phyloP scores from a whole-genome alignment of 2,329 filamentous ascomycete species.

The Fusarium torulosum region DNA sequence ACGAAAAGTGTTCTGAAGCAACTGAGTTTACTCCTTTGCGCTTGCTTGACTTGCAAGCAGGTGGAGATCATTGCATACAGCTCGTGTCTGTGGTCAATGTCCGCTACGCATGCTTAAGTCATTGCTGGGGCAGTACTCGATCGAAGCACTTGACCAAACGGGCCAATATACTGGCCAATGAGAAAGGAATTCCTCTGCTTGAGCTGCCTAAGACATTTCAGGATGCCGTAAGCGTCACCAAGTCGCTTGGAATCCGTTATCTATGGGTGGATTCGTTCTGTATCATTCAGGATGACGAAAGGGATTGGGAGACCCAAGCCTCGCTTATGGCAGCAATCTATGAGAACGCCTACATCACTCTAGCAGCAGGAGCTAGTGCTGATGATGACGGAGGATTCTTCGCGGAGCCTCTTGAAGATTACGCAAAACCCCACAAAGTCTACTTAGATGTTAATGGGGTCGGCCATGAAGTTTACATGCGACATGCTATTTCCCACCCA shows the following conservation, averaged over 20 bases:
- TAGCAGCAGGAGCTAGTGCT: background rate
- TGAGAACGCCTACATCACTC: constrained; percentile 1
- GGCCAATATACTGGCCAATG: background rate
- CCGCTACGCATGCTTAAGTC: background rate
- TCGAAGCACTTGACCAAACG: background rate
- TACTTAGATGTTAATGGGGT: background rate
- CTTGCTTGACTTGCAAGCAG: background rate
- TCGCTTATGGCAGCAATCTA: constrained; percentile 2
- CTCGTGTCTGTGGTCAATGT: background rate
- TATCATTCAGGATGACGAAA: background rate
- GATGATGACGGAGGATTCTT: constrained; percentile 1
- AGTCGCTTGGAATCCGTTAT: background rate
- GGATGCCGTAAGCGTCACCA: background rate
- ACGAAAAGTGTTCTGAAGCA: background rate
- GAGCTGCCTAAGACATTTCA: background rate
- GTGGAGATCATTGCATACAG: background rate
- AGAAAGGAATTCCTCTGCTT: background rate
- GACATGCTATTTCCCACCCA: background rate
- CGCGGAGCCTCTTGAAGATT: background rate
- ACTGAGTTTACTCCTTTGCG: background rate
- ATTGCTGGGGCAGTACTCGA: constrained; percentile 1
- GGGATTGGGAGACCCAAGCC: background rate
- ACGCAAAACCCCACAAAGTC: background rate
- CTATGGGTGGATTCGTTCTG: background rate
- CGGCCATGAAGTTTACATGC: background rate